phyloP scores from a whole-genome alignment of 2,329 filamentous ascomycete species.

The Colletotrichum liriopes region DNA sequence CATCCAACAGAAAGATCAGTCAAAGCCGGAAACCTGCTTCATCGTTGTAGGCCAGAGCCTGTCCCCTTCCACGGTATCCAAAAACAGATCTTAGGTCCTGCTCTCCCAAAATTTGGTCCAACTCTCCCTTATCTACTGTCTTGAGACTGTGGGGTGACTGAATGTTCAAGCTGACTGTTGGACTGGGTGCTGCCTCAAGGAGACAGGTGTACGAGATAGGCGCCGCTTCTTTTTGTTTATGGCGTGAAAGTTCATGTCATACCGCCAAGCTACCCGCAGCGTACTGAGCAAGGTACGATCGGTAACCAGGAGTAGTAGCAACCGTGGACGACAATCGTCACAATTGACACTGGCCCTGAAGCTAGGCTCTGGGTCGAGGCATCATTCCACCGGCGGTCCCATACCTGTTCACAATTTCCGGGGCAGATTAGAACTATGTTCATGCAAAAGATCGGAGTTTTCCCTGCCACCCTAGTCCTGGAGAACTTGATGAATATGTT shows the following conservation, averaged over 20 bases:
- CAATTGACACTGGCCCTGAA: slow-evolving; percentile 15
- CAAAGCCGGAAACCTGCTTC: background rate
- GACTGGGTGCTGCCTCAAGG: slow-evolving; percentile 8
- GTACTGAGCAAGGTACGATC: background rate
- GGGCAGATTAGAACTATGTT: background rate
- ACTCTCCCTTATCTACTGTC: background rate
- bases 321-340: slow-evolving; percentile 9
- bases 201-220: background rate
- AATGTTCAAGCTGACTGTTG: background rate
- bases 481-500: background rate
- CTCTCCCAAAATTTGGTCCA: background rate
- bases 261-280: slow-evolving; percentile 12
- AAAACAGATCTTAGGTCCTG: background rate
- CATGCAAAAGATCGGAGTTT: background rate
- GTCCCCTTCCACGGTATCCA: background rate
- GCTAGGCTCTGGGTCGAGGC: background rate
- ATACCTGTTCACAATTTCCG: background rate
- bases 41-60: background rate
- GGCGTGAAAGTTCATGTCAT: slow-evolving; percentile 11
- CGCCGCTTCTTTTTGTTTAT: background rate
- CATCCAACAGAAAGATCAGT: background rate
- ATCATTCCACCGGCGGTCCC: background rate
- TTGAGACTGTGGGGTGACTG: slow-evolving; percentile 29
- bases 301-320: slow-evolving; percentile 13
- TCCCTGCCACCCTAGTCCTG: background rate